Base-by-base conservation (phyloP, 2,329 filamentous ascomycete species). In the Trichoderma sp. region DNA sequence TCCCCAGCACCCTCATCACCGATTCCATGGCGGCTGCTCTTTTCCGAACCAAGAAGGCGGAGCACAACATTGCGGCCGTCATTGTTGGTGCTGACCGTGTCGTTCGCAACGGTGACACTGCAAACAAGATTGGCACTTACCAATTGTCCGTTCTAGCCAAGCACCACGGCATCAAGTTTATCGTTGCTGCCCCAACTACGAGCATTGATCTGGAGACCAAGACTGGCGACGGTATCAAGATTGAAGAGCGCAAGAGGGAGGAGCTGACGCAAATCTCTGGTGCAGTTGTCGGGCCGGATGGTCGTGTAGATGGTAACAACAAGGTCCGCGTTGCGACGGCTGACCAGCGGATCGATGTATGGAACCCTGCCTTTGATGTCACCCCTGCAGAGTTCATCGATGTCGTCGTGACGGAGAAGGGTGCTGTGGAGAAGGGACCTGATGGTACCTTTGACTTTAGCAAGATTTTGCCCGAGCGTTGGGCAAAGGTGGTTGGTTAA, bases 91-190 rank as follows among this genome's bases (percentile, higher is more conserved):
- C 96, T 3, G 96, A 99, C 80, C 90, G 96, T 71, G 96, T 99
- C 15, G 96, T 95, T 36, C 93, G 94, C 65, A 99, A 99, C 77
- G 96, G 96, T 34, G 96, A 99, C 82, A 98, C 96, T 0, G 96
- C 96, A 70, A 99, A 99, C 85, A 99, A 99, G 85, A 97, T 99
- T 73, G 96, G 96, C 66, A 99, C 96, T 0, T 98, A 99, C 80
- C 88, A 91, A 69, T 87, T 99, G 4, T 94, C 96, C 4, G 94
- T 98, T n/a, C 87, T 97, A 34, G 96, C 96, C 26, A 91, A 88
- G 75, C 86, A 95, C 78, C 96, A 99, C 77, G 93, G 93, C 20
- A 88, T 98, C 78, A 97, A 95, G 81, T 99, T 99, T 79, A 87
- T 99, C 11, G 95, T 99, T 34, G 96, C 96, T 0, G 96, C 96